phyloP scores from a whole-genome alignment of 495 filamentous ascomycete species.

The Trichoderma virens region DNA sequence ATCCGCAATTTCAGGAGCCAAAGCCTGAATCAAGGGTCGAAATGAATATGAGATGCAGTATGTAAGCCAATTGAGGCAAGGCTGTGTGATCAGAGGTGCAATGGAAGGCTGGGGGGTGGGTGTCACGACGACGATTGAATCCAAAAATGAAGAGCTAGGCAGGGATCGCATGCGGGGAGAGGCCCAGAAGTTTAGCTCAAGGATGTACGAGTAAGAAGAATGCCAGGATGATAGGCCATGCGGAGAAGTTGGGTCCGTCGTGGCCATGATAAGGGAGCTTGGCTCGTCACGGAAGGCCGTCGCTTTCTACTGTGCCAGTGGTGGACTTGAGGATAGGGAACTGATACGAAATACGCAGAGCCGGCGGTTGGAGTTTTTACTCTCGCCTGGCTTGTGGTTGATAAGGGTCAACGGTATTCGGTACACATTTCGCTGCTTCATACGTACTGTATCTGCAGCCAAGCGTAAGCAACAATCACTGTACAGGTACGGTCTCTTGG shows the following conservation, averaged over 20 bases:
- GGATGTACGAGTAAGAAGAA: conserved; percentile 1
- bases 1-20: not conserved
- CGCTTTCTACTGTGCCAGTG: not conserved
- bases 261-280: not conserved
- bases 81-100: not conserved
- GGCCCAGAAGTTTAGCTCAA: not conserved
- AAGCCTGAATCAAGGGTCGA: conserved; percentile 1
- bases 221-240: not conserved
- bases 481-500: too few species aligned
- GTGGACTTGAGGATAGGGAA: not conserved
- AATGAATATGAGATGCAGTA: not conserved
- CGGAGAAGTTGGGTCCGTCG: not conserved
- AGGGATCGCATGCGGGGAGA: not conserved
- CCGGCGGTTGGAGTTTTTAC: not conserved
- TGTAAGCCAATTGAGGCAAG: conserved; percentile 1
- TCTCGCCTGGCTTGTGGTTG: too few species aligned
- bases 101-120: not conserved
- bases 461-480: too few species aligned
- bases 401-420: too few species aligned
- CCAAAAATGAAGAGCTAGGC: not conserved
- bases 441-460: too few species aligned
- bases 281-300: not conserved
- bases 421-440: too few species aligned
- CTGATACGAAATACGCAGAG: not conserved
- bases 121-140: not conserved